Conservation (phyloP, 1,139 yeast species). For the Blastobotrys apis region DNA sequence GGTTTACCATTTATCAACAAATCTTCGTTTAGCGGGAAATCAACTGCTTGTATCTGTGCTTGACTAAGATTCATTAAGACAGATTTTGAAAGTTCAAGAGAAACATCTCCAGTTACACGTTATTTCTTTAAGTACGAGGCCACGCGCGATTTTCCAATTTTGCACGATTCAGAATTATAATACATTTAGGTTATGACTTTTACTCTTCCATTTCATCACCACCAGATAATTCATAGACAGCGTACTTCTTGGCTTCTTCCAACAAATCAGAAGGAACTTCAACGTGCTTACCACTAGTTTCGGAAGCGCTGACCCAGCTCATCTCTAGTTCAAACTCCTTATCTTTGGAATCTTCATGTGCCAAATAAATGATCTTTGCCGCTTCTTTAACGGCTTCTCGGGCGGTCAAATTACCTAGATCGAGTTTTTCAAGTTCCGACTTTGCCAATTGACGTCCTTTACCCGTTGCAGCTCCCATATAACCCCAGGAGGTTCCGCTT, state of each 20-base stretch:
- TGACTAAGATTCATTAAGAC: too few relatives aligned
- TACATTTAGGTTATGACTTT: too few relatives aligned
- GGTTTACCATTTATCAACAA: slow-evolving; percentile 89
- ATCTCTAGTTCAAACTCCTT: slow-evolving; percentile 94
- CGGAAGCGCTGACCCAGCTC: slow-evolving; percentile 75
- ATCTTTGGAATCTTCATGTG: slow-evolving; percentile 97
- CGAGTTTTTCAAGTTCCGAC: slow-evolving; percentile 89
- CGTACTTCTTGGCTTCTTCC: slow-evolving; percentile 76
- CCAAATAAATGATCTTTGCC: slow-evolving; percentile 85
- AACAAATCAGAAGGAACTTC: slow-evolving; percentile 73
- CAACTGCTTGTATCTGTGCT: too few relatives aligned
- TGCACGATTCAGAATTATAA: too few relatives aligned
- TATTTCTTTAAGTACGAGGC: too few relatives aligned
- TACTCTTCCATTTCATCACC: slow-evolving; percentile 46
- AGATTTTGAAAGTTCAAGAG: too few relatives aligned
- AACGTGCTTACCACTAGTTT: slow-evolving; percentile 78
- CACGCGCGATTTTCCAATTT: too few relatives aligned
- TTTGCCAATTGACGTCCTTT: slow-evolving; percentile 97
- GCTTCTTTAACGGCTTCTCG: slow-evolving; percentile 88
- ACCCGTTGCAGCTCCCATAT: slow-evolving; percentile 95
- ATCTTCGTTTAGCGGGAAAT: slow-evolving; percentile 39
- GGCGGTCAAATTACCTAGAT: slow-evolving; percentile 62
- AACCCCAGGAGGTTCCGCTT: slow-evolving; percentile 96
- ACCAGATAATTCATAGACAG: slow-evolving; percentile 77
- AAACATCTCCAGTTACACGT: too few relatives aligned